Conservation (phyloP, 2,329 filamentous ascomycete genomes). For the Botrytis porri region DNA sequence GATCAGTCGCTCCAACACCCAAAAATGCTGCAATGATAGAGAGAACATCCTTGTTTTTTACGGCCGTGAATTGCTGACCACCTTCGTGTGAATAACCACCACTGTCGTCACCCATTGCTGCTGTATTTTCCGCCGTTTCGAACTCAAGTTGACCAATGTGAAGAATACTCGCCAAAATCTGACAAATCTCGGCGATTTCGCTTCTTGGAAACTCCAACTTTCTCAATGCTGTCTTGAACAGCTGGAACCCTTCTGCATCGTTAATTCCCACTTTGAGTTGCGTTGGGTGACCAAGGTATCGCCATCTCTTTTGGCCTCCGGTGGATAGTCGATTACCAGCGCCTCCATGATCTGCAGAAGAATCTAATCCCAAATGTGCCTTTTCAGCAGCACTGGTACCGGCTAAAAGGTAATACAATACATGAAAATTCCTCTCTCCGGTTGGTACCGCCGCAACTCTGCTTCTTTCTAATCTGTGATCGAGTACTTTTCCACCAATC, state of each 20-base stretch:
- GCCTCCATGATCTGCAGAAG: conserved; percentile 35
- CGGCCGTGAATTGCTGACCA: conserved; percentile 76
- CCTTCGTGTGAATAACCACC: conserved; percentile 96
- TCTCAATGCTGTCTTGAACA: conserved; percentile 93
- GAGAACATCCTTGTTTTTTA: conserved; percentile 91
- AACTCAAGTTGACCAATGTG: conserved; percentile 98
- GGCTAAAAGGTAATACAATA: conserved; percentile 90
- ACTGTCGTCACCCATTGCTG: conserved; percentile 80
- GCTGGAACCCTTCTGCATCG: conserved; percentile 89
- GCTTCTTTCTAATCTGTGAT: conserved; percentile 89
- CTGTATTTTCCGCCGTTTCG: conserved; percentile 74
- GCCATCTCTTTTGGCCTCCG: conserved; percentile 75
- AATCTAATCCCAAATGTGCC: conserved; percentile 67
- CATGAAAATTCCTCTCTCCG: conserved; percentile 93
- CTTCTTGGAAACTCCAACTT: conserved; percentile 91
- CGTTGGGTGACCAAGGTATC: conserved; percentile 92
- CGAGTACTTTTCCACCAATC: conserved; percentile 90
- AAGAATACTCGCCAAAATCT: conserved; percentile 89
- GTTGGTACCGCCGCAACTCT: conserved; percentile 89
- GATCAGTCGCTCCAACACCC: conserved; percentile 73
- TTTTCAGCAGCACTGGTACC: conserved; percentile 91
- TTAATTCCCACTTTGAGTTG: conserved; percentile 97
- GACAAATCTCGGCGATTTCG: conserved; percentile 96
- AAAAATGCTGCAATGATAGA: conserved; percentile 89
- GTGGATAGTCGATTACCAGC: conserved; percentile 50